Evolutionary conservation across 768 basidiomycete species (phyloP), one percentile per base, ranked within the genome.

Genomic region (Suillus subaureus): DNA sequence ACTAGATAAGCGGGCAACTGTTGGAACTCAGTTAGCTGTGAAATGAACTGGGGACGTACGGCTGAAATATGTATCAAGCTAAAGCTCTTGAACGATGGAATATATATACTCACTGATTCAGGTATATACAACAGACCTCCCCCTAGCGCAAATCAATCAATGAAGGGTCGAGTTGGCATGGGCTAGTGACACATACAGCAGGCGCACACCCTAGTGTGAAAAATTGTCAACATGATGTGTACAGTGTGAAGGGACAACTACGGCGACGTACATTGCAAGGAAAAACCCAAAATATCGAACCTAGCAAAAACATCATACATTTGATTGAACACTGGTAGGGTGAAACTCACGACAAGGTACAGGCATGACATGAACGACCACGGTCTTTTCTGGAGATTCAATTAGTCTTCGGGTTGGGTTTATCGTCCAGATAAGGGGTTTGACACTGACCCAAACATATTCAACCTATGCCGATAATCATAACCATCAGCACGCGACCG

Each of bases 261-360:
- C 9, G 3, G n/a, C 57, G 23, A 28, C 57, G 39, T 60, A 60
- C 57, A 42, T 8, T 42, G 39, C 57, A 7, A 60, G 39, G 57
- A 40, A 60, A 60, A 60, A 39, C 18, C 57, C 57, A 12, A 60
- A 13, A 35, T 60, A 60, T 28, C 57, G 57, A 28, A 60, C 57
- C 57, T 60, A 11, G 39, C 26, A 28, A 37, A 8, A 23, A 7
- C 6, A 40, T 39, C 39, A 2, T 54, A 54, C 4, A 28, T 11
- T 31, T 54, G 18, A 26, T 28, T 1, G 12, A 21, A 26, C 16
- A 26, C 23, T 16, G 26, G 39, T 3, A 42, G n/a, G 26, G 57
- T 4, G 11, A 35, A 28, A 18, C 57, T 28, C 39, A 60, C 57
- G 28, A 42, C 39, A 23, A 60, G 57, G 39, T 60, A 60, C 18